phyloP scores from a whole-genome alignment of 2,329 filamentous ascomycete species.

The Diaporthe sp. region DNA sequence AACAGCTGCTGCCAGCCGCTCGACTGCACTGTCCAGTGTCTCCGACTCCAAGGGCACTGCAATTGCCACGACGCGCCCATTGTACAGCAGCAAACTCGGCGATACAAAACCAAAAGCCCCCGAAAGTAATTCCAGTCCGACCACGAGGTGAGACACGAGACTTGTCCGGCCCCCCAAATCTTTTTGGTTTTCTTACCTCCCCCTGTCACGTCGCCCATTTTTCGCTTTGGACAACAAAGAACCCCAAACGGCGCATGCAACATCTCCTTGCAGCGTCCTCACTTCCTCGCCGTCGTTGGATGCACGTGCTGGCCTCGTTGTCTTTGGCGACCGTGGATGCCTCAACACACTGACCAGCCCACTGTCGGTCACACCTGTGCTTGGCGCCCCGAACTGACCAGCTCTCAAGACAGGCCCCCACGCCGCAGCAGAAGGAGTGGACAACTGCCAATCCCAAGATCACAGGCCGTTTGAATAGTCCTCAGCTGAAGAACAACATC shows the following conservation, averaged over 20 bases:
- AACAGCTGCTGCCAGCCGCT: constrained; percentile 13
- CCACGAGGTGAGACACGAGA: constrained; percentile 47
- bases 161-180: constrained; percentile 37
- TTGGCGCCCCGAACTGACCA: constrained; percentile 27
- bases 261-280: constrained; percentile 10
- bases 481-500: constrained; percentile 37
- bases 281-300: constrained; percentile 15
- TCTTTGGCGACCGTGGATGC: constrained; percentile 14
- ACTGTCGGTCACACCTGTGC: constrained; percentile 7
- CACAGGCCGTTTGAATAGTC: constrained; percentile 42
- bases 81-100: constrained; percentile 47
- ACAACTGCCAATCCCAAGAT: constrained; percentile 46
- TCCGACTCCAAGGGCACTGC: constrained; percentile 16
- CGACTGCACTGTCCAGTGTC: constrained; percentile 13
- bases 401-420: constrained; percentile 40
- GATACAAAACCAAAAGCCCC: constrained; percentile 40
- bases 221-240: constrained; percentile 37
- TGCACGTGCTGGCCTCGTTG: constrained; percentile 18
- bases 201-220: constrained; percentile 15
- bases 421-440: constrained; percentile 45
- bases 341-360: constrained; percentile 3
- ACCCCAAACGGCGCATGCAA: constrained; percentile 23
- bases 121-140: constrained; percentile 41
- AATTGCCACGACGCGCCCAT: constrained; percentile 37
- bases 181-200: constrained; percentile 33